phyloP scores from a whole-genome alignment of 169 alveolate genomes.

The Plasmodium malariae region DNA sequence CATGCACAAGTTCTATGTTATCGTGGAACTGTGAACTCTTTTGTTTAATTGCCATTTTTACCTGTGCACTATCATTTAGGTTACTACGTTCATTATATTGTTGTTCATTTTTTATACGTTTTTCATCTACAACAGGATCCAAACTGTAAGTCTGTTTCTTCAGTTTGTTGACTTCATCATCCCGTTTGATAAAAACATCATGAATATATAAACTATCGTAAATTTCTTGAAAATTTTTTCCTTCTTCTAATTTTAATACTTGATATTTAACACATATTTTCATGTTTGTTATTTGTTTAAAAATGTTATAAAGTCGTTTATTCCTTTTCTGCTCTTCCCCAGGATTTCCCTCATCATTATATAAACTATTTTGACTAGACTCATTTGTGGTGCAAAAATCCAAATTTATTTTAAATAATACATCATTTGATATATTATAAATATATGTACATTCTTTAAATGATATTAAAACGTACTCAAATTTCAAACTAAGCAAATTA shows the following conservation, averaged over 20 bases:
- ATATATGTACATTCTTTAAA: constrained; percentile 24
- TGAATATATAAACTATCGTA: constrained; percentile 54
- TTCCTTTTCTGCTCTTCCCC: neutral
- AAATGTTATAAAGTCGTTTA: neutral
- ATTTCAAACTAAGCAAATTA: constrained; percentile 18
- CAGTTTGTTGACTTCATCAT: neutral
- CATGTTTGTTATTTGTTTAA: constrained; percentile 9
- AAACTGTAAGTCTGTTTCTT: neutral
- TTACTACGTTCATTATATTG: too few species aligned
- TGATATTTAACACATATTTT: constrained; percentile 33
- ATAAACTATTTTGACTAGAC: neutral
- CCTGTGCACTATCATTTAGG: too few species aligned
- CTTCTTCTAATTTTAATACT: constrained; percentile 13
- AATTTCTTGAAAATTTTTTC: constrained; percentile 30
- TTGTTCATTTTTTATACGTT: too few species aligned
- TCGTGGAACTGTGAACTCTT: too few species aligned
- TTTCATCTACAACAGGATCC: too few species aligned
- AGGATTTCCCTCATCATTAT: neutral
- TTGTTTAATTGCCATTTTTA: too few species aligned
- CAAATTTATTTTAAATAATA: constrained; percentile 19
- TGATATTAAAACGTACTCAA: constrained; percentile 9
- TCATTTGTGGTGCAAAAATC: neutral
- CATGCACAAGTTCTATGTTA: neutral
- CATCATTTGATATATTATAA: constrained; percentile 22
- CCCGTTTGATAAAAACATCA: constrained; percentile 25